A percentile compares a stretch with the other conserved stretches of the same genome.
Conservation (phyloP, 1,284 basidiomycete species). For the Fistulina hepatica region DNA sequence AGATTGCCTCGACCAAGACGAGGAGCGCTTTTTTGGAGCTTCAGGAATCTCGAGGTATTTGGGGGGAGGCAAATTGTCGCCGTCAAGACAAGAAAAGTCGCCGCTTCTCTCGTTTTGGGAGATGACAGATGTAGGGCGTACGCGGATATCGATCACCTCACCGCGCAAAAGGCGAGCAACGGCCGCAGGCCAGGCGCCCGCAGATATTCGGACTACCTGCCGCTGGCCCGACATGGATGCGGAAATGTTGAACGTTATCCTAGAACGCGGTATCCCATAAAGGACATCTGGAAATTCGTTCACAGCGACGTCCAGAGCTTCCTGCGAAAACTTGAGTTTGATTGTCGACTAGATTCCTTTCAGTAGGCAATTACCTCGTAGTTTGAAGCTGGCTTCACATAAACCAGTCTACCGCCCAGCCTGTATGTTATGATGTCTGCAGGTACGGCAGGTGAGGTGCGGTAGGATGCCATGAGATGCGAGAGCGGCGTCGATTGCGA, state of each 20-base stretch:
- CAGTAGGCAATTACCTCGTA: too few species aligned
- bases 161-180: constrained; percentile 34
- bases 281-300: constrained; percentile 39
- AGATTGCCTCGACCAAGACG: not conserved
- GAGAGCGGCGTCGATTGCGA: too few species aligned
- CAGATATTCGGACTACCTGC: constrained; percentile 37
- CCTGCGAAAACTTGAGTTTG: too few species aligned
- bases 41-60: constrained; percentile 26
- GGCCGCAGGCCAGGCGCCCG: constrained; percentile 43
- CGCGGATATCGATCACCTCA: constrained; percentile 42
- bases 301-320: constrained; percentile 42
- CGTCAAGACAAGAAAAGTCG: not conserved
- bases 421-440: constrained; percentile 45
- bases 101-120: constrained; percentile 9
- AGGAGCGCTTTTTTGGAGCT: not conserved
- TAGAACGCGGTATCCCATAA: constrained; percentile 24
- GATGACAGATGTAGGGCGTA: too few species aligned
- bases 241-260: constrained; percentile 36
- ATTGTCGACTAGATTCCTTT: too few species aligned
- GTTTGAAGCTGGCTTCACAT: constrained; percentile 36
- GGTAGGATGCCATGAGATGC: too few species aligned
- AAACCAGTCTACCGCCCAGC: constrained; percentile 33
- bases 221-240: constrained; percentile 25
- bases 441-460: too few species aligned
- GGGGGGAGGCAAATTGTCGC: constrained; percentile 21